Conservation (phyloP, 1,284 basidiomycete species). For the Tilletia walkeri region DNA sequence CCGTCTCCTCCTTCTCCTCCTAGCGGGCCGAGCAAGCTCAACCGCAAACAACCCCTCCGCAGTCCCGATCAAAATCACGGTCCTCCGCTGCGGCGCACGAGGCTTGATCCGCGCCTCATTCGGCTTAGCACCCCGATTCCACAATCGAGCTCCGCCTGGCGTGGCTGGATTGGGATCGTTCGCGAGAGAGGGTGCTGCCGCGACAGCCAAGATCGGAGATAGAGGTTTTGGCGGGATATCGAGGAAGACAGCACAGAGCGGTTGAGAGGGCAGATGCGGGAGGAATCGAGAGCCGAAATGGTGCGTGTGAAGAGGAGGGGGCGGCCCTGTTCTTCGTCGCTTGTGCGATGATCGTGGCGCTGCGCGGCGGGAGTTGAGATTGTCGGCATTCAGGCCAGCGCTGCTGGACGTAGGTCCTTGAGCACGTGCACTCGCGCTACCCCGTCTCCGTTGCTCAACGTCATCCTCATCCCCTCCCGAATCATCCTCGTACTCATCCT, state of each 20-base stretch:
- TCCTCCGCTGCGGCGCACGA: not conserved
- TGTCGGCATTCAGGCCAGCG: not conserved
- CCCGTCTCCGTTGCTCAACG: not conserved
- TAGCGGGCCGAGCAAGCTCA: conserved; percentile 4
- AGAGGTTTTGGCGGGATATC: conserved; percentile 10
- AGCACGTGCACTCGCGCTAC: too few relatives aligned
- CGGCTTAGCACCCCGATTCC: too few relatives aligned
- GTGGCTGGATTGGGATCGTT: not conserved
- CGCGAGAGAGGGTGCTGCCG: not conserved
- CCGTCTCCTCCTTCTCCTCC: not conserved
- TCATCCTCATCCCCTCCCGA: not conserved
- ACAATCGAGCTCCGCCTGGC: not conserved
- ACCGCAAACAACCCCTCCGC: conserved; percentile 17
- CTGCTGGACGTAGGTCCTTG: not conserved
- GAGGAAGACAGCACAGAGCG: conserved; percentile 17
- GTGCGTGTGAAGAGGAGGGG: conserved; percentile 16
- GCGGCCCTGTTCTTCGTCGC: not conserved
- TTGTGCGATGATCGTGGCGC: not conserved
- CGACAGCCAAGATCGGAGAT: not conserved
- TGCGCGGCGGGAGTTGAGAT: not conserved
- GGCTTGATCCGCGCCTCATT: conserved; percentile 2
- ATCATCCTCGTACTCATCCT: not conserved
- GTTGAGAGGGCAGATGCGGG: conserved; percentile 20
- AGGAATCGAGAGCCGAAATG: conserved; percentile 17
- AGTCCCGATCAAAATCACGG: conserved; percentile 16